Evolutionary conservation across 257 asterid species (phyloP).

Genomic region (Prunella vulgaris): DNA sequence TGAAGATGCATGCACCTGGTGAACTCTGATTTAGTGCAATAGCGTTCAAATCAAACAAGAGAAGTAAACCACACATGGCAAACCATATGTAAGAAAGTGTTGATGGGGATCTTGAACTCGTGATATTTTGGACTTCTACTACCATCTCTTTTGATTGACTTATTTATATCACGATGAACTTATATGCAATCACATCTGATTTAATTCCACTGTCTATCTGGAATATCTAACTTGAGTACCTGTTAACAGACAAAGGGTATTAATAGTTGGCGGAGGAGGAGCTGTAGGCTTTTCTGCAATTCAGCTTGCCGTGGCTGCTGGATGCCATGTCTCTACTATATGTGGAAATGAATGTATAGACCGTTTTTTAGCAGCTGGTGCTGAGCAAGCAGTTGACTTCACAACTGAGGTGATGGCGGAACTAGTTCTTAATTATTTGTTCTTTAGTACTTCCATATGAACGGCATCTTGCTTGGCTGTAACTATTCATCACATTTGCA

Average conservation of each 20-base stretch:
- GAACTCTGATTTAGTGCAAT: background rate
- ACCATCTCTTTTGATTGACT: background rate
- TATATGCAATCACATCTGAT: background rate
- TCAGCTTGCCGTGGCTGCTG: slow-evolving; percentile 90
- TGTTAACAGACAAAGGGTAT: slow-evolving; percentile 64
- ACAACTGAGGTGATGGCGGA: slow-evolving; percentile 51
- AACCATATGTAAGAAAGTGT: background rate
- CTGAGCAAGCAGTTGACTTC: slow-evolving; percentile 86
- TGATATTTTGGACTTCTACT: background rate
- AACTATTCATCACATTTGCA: slow-evolving; percentile 23
- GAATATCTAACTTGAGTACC: slow-evolving; percentile 19
- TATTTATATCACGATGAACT: background rate
- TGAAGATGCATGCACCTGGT: background rate
- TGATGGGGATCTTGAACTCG: background rate
- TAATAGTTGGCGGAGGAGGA: slow-evolving; percentile 96
- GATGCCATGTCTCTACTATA: slow-evolving; percentile 86
- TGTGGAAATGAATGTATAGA: slow-evolving; percentile 74
- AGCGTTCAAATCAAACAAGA: too few species aligned
- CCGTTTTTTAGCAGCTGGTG: slow-evolving; percentile 76
- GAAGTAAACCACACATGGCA: background rate
- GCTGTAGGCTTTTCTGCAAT: slow-evolving; percentile 97
- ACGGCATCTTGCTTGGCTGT: background rate
- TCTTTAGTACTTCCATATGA: background rate
- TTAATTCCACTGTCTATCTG: slow-evolving; percentile 7
- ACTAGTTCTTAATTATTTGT: background rate